phyloP scores from a whole-genome alignment of 139 green algal species.

The Closterium sp. region DNA sequence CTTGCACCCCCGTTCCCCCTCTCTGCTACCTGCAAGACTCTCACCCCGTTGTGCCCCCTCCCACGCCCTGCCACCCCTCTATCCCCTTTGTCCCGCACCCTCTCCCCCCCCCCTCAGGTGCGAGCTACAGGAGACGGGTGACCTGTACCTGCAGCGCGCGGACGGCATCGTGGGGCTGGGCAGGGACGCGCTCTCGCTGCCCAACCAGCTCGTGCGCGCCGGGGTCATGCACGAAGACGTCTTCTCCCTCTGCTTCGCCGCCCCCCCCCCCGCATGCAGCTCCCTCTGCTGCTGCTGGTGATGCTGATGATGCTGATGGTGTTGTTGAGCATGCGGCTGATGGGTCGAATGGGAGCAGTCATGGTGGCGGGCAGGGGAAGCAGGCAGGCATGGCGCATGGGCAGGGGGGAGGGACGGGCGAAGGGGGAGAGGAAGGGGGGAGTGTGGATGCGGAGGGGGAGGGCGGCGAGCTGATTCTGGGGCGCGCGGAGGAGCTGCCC shows the following conservation, averaged over 20 bases:
- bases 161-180: slow-evolving; percentile 91
- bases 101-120: slow-evolving; percentile 59
- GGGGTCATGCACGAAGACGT: slow-evolving; percentile 68
- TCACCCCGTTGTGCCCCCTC: too few species aligned
- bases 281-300: too few species aligned
- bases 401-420: background rate
- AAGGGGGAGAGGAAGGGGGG: background rate
- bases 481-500: background rate
- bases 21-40: too few species aligned
- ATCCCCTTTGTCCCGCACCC: slow-evolving; percentile 24
- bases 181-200: slow-evolving; percentile 25
- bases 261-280: slow-evolving; percentile 54
- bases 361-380: too few species aligned
- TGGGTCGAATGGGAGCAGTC: too few species aligned
- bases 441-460: background rate
- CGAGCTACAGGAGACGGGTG: slow-evolving; percentile 80
- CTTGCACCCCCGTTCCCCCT: too few species aligned
- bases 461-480: slow-evolving; percentile 46
- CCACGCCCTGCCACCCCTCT: too few species aligned
- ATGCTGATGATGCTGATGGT: background rate
- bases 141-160: slow-evolving; percentile 83
- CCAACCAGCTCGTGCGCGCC: slow-evolving; percentile 66
- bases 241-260: slow-evolving; percentile 88
- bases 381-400: background rate
- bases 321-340: too few species aligned